A percentile compares a stretch with the other conserved stretches of the same genome.
Evolutionary conservation across 1,284 basidiomycete species (phyloP).

Genomic region (Melampsora medusae): DNA sequence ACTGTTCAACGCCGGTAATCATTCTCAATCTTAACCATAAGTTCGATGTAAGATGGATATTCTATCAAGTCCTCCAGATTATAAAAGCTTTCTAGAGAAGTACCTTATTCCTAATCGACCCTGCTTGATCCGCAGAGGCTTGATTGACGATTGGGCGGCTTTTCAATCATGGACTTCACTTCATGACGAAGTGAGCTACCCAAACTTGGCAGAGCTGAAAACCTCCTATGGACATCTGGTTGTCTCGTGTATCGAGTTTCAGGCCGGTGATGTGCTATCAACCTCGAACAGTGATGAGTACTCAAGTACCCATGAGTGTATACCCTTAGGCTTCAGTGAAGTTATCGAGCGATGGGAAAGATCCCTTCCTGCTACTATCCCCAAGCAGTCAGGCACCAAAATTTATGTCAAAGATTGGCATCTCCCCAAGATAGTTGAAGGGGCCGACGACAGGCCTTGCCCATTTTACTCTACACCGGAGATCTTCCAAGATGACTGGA

Average conservation of each 20-base stretch:
- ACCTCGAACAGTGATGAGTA: background rate
- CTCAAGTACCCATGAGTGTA: slow-evolving; percentile 51
- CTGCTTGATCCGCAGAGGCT: slow-evolving; percentile 18
- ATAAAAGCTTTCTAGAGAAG: slow-evolving; percentile 13
- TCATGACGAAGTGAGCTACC: background rate
- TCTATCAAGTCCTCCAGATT: slow-evolving; percentile 6
- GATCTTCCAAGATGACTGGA: slow-evolving; percentile 62
- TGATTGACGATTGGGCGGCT: slow-evolving; percentile 15
- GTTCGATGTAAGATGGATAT: slow-evolving; percentile 8
- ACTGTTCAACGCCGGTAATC: too few species aligned
- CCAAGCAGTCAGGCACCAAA: slow-evolving; percentile 43
- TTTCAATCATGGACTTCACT: slow-evolving; percentile 9
- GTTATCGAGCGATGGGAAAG: slow-evolving; percentile 56
- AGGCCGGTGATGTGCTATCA: background rate
- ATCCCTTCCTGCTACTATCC: slow-evolving; percentile 21
- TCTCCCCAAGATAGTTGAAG: slow-evolving; percentile 54
- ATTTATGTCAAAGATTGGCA: slow-evolving; percentile 65
- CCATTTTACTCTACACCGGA: slow-evolving; percentile 57
- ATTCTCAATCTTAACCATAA: too few species aligned
- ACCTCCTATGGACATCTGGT: slow-evolving; percentile 9
- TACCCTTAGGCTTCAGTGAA: slow-evolving; percentile 54
- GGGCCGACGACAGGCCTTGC: slow-evolving; percentile 14
- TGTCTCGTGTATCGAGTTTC: slow-evolving; percentile 19
- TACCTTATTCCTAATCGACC: slow-evolving; percentile 33
- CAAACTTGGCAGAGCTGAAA: slow-evolving; percentile 4